phyloP scores from a whole-genome alignment of 306 rosid genomes.

The Coriaria nepalensis region DNA sequence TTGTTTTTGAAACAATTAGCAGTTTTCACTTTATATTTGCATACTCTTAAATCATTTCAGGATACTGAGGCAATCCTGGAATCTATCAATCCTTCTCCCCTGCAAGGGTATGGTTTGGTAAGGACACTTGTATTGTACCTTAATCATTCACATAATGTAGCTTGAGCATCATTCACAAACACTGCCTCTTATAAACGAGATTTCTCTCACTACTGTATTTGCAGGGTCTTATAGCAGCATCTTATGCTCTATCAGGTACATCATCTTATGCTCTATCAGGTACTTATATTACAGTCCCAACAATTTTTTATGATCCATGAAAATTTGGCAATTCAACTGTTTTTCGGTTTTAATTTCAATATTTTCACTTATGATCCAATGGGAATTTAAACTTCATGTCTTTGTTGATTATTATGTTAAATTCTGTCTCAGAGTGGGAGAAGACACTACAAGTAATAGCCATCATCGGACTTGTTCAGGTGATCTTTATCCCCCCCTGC shows the following conservation, averaged over 20 bases:
- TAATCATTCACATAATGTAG: neutral
- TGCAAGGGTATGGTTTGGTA: conserved; percentile 70
- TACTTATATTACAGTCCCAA: neutral
- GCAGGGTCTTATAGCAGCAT: conserved; percentile 57
- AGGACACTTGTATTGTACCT: conserved; percentile 21
- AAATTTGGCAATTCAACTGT: neutral
- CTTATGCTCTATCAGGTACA: conserved; percentile 57
- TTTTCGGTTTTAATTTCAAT: neutral
- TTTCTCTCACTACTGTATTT: conserved; percentile 11
- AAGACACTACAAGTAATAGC: conserved; percentile 68
- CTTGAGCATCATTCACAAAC: too few relatives aligned
- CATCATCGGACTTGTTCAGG: conserved; percentile 61
- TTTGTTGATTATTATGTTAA: conserved; percentile 20
- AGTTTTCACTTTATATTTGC: neutral
- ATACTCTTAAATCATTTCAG: conserved; percentile 34
- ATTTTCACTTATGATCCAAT: neutral
- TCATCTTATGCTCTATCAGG: conserved; percentile 57
- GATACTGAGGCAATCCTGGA: conserved; percentile 95
- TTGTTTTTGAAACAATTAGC: too few relatives aligned
- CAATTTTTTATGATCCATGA: too few relatives aligned
- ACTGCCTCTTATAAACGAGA: too few relatives aligned
- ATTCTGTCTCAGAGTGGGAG: conserved; percentile 75
- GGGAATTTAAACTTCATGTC: neutral
- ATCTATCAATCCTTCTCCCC: conserved; percentile 52
- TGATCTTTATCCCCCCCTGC: conserved; percentile 22